Percentiles rank a stretch among this genome's conserved stretches.
phyloP scores from a whole-genome alignment of 306 rosid species.

The Quercus berberidifolia region DNA sequence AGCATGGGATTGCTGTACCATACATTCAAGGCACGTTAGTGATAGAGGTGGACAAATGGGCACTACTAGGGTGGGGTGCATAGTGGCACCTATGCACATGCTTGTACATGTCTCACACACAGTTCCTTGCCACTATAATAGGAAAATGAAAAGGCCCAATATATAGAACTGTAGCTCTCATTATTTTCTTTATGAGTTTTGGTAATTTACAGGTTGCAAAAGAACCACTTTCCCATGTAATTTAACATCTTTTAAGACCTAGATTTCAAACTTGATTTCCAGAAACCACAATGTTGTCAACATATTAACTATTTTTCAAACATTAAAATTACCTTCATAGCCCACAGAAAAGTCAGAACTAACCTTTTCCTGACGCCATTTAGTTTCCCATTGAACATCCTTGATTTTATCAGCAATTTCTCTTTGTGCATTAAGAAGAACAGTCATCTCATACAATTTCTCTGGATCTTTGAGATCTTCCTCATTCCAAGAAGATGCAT shows the following conservation, averaged over 20 bases:
- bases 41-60: background rate
- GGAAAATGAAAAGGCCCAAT: background rate
- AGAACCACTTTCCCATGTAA: background rate
- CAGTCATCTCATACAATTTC: slow-evolving; percentile 80
- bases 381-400: slow-evolving; percentile 88
- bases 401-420: slow-evolving; percentile 83
- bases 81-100: background rate
- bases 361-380: slow-evolving; percentile 96
- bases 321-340: background rate
- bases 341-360: slow-evolving; percentile 14
- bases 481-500: slow-evolving; percentile 87
- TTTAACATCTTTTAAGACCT: background rate
- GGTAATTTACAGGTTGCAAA: background rate
- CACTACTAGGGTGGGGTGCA: background rate
- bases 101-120: background rate
- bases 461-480: slow-evolving; percentile 83
- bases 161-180: background rate
- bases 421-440: slow-evolving; percentile 95
- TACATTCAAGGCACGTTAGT: background rate
- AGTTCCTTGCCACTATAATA: background rate
- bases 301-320: background rate
- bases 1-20: background rate
- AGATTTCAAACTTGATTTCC: background rate
- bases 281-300: background rate
- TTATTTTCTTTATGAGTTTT: background rate